These are phyloP conservation scores for Kluyveromyces wickerhamii DNA, from an alignment of 805 yeast genomes.

Conservation along the genomic window DNA sequence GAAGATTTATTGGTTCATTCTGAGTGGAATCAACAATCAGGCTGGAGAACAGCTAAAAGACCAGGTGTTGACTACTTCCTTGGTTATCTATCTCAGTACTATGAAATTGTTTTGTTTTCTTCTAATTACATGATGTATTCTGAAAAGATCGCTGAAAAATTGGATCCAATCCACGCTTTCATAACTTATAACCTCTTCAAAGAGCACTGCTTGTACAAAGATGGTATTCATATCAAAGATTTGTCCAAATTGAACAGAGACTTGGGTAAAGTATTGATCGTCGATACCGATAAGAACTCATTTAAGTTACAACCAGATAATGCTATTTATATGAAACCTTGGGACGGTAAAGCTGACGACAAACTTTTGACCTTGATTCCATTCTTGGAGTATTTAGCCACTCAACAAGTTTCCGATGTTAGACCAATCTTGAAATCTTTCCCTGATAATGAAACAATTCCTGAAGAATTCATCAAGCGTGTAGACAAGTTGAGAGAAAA, in stretches of 20 bases:
- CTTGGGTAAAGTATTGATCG: conserved; percentile 63
- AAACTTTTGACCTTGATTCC: conserved; percentile 75
- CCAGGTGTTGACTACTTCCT: conserved; percentile 97
- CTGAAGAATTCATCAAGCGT: conserved; percentile 74
- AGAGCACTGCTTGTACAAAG: conserved; percentile 80
- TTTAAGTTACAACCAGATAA: conserved; percentile 86
- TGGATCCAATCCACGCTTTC: conserved; percentile 89
- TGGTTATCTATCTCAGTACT: conserved; percentile 90
- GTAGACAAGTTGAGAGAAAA: conserved; percentile 67
- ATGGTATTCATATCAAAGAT: conserved; percentile 87
- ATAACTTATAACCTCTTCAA: conserved; percentile 80
- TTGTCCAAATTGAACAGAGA: conserved; percentile 87
- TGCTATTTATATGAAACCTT: conserved; percentile 74
- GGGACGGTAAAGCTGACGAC: conserved; percentile 86
- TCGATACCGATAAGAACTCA: conserved; percentile 70
- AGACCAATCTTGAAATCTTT: conserved; percentile 79
- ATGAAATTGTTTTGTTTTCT: conserved; percentile 88
- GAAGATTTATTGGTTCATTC: conserved; percentile 90
- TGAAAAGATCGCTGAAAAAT: conserved; percentile 74
- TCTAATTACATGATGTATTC: conserved; percentile 79
- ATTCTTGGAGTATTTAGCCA: conserved; percentile 87
- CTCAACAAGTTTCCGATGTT: conserved; percentile 77
- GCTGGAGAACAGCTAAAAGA: conserved; percentile 98
- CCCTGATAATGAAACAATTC: conserved; percentile 54
- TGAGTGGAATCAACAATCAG: conserved; percentile 83